A percentile compares a stretch with the other conserved stretches of the same genome.
Conservation (phyloP, 805 yeast genomes). For the Zygosaccharomyces pseudorouxii region DNA sequence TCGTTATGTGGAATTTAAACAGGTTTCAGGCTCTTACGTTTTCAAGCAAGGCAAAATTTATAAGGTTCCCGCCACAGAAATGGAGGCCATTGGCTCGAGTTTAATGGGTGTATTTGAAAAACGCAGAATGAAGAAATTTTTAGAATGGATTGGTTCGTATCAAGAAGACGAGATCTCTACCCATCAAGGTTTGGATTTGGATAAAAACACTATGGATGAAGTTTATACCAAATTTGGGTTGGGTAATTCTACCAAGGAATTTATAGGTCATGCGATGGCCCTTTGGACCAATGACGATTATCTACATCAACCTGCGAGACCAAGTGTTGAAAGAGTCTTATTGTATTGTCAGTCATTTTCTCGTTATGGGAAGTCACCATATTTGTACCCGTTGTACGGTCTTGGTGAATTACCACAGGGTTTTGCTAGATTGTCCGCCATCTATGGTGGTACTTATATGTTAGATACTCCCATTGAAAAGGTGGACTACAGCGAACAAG, state of each 20-base stretch:
- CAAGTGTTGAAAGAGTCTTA: slow-evolving; percentile 78
- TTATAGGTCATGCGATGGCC: slow-evolving; percentile 98
- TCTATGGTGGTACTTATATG: slow-evolving; percentile 98
- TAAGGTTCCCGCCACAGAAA: slow-evolving; percentile 88
- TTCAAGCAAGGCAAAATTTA: slow-evolving; percentile 83
- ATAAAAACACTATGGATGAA: slow-evolving; percentile 85
- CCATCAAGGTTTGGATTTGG: slow-evolving; percentile 82
- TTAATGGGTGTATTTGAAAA: slow-evolving; percentile 96
- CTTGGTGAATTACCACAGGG: slow-evolving; percentile 99
- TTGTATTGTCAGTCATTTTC: slow-evolving; percentile 88
- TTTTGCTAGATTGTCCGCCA: slow-evolving; percentile 92
- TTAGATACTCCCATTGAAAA: slow-evolving; percentile 94
- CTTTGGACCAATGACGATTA: slow-evolving; percentile 91
- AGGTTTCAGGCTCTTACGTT: slow-evolving; percentile 92
- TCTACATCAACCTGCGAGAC: slow-evolving; percentile 83
- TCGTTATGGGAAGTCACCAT: slow-evolving; percentile 93
- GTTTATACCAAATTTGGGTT: slow-evolving; percentile 85
- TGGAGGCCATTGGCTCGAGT: slow-evolving; percentile 87
- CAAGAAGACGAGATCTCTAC: slow-evolving; percentile 74
- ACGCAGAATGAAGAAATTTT: slow-evolving; percentile 86
- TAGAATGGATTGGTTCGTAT: slow-evolving; percentile 81
- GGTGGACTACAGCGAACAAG: slow-evolving; percentile 65
- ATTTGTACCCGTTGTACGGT: slow-evolving; percentile 92
- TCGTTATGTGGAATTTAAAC: slow-evolving; percentile 92
- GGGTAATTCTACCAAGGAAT: slow-evolving; percentile 90